A percentile compares a stretch with the other conserved stretches of the same genome.
These are phyloP conservation scores for Wickerhamiella bombiphila DNA, from an alignment of 805 yeast species.

Conservation along the genomic window DNA sequence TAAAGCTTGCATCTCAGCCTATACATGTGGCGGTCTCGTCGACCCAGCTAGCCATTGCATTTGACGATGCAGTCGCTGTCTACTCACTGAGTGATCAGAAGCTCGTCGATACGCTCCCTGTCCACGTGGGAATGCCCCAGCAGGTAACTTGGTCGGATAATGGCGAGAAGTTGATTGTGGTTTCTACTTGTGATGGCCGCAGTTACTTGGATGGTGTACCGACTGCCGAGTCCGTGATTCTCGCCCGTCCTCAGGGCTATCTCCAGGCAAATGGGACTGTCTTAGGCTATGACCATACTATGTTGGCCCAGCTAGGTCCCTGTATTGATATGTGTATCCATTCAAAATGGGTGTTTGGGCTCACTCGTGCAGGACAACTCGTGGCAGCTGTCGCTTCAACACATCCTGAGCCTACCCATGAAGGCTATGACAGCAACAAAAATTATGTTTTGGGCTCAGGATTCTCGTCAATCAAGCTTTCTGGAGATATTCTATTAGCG, in stretches of 20 bases:
- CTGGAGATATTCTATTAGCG: slow-evolving; percentile 49
- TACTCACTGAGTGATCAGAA: slow-evolving; percentile 6
- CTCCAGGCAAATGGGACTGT: slow-evolving; percentile 6
- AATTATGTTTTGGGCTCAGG: slow-evolving; percentile 31
- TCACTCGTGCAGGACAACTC: slow-evolving; percentile 61
- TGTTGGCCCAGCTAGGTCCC: slow-evolving; percentile 41
- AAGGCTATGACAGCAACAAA: neutral
- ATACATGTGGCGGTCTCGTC: slow-evolving; percentile 38
- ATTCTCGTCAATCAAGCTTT: slow-evolving; percentile 64
- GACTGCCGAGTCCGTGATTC: neutral
- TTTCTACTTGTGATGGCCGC: neutral
- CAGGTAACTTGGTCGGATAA: neutral
- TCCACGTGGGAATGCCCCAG: neutral
- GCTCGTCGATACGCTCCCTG: slow-evolving; percentile 27
- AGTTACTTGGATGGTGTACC: neutral
- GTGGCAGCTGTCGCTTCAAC: slow-evolving; percentile 27
- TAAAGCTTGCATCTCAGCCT: slow-evolving; percentile 46
- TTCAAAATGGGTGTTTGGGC: slow-evolving; percentile 41
- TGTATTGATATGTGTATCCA: slow-evolving; percentile 33
- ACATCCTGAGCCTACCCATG: slow-evolving; percentile 21
- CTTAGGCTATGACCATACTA: neutral
- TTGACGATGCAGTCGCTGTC: neutral
- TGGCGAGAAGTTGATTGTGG: neutral
- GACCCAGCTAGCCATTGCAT: neutral
- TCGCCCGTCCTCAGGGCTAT: slow-evolving; percentile 2